A percentile compares a stretch with the other conserved stretches of the same genome.
These are phyloP conservation scores for Arthrinium phaeospermum DNA, from an alignment of 2,329 filamentous ascomycete genomes.

Conservation along the genomic window DNA sequence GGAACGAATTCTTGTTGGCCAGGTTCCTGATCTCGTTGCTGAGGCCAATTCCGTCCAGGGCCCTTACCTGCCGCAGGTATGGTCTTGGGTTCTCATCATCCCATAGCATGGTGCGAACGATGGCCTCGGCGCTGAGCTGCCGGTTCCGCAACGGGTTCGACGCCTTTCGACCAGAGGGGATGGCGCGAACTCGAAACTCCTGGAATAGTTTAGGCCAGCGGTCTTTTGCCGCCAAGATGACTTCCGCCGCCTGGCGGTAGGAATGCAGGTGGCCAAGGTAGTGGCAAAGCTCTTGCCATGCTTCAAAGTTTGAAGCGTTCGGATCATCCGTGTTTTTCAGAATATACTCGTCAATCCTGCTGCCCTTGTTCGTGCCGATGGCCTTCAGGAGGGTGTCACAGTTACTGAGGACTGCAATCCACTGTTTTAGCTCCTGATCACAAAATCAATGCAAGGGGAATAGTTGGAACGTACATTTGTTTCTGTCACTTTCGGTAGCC, in stretches of 20 bases:
- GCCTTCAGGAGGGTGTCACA: slow-evolving; percentile 21
- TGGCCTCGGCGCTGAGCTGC: slow-evolving; percentile 2
- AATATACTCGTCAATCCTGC: slow-evolving; percentile 4
- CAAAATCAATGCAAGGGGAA: background rate
- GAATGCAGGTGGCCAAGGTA: slow-evolving; percentile 21
- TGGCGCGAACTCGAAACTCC: background rate
- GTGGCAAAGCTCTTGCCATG: slow-evolving; percentile 24
- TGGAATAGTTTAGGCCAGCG: slow-evolving; percentile 24
- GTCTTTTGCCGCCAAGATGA: slow-evolving; percentile 20
- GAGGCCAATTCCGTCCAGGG: slow-evolving; percentile 7
- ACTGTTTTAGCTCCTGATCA: background rate
- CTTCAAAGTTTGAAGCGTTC: background rate
- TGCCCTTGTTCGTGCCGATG: slow-evolving; percentile 8
- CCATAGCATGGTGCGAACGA: slow-evolving; percentile 19
- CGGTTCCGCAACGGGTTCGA: slow-evolving; percentile 7
- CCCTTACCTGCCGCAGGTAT: slow-evolving; percentile 17
- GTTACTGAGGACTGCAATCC: slow-evolving; percentile 11
- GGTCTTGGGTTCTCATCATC: background rate
- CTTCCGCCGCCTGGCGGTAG: slow-evolving; percentile 24
- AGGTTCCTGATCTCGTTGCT: slow-evolving; percentile 10
- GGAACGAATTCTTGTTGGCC: slow-evolving; percentile 16
- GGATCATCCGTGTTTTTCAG: background rate
- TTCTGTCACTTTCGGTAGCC: background rate
- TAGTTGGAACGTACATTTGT: slow-evolving; percentile 11
- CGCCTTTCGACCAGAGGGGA: slow-evolving; percentile 4